These are phyloP conservation scores for Vigna angularis DNA, from an alignment of 306 rosid species.

Conservation along the genomic window DNA sequence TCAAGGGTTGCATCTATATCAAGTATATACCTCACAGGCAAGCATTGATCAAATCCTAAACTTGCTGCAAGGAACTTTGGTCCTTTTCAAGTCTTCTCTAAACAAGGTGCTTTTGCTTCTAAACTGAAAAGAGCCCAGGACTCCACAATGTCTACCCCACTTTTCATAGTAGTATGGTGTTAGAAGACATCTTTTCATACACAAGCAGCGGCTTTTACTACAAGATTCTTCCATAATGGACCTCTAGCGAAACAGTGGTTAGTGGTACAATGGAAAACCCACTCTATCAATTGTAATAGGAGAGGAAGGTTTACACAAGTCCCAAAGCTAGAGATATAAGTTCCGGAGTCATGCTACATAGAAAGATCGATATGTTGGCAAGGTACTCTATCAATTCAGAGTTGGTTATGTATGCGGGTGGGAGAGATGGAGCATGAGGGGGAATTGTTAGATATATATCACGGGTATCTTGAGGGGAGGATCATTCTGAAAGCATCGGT, in stretches of 20 bases:
- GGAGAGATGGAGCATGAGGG: neutral
- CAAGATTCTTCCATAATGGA: neutral
- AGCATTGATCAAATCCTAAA: neutral
- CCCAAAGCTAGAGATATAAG: neutral
- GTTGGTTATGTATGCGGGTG: neutral
- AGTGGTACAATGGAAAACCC: neutral
- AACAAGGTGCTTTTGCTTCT: neutral
- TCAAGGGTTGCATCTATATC: neutral
- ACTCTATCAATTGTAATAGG: neutral
- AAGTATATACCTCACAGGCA: neutral
- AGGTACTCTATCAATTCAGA: neutral
- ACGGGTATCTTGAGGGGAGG: neutral
- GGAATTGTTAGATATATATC: neutral
- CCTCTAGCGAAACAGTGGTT: neutral
- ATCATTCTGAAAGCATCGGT: neutral
- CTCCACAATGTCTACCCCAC: neutral
- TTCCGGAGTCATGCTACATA: neutral
- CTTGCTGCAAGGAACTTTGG: neutral
- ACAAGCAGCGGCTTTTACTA: neutral
- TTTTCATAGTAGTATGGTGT: neutral
- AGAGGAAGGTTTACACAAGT: neutral
- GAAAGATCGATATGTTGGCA: conserved; percentile 3
- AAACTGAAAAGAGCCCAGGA: neutral
- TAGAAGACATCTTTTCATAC: neutral
- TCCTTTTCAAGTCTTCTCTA: neutral